A percentile compares a stretch with the other conserved stretches of the same genome.
Evolutionary conservation across 805 yeast genomes (phyloP).

Genomic region (Yarrowia alimentaria): DNA sequence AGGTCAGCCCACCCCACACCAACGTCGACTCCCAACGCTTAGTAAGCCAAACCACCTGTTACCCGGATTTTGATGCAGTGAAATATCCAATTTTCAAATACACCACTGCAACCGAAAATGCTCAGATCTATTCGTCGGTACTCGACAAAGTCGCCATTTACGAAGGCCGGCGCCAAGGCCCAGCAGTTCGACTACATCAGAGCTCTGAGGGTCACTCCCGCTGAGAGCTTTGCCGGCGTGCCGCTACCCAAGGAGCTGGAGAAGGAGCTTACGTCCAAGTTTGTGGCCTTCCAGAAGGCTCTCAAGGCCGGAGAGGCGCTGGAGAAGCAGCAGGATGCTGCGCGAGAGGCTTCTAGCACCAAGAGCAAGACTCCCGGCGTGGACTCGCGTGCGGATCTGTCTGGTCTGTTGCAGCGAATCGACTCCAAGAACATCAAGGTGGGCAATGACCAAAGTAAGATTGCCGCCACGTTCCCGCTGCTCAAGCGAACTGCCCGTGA

Average conservation of each 20-base stretch:
- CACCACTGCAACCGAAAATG: background rate
- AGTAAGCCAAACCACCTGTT: too few species aligned
- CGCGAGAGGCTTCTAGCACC: background rate
- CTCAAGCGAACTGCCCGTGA: constrained; percentile 58
- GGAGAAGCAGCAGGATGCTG: constrained; percentile 1
- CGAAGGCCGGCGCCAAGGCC: constrained; percentile 10
- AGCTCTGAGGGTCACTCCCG: constrained; percentile 12
- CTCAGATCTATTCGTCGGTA: constrained; percentile 25
- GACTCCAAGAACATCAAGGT: constrained; percentile 12
- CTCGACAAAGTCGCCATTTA: constrained; percentile 25
- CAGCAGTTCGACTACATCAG: constrained; percentile 10
- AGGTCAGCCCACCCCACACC: too few species aligned
- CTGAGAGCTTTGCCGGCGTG: constrained; percentile 28
- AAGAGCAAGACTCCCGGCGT: background rate
- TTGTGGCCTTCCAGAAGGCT: constrained; percentile 34
- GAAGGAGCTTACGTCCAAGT: constrained; percentile 36
- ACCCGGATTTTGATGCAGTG: background rate
- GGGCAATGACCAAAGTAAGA: constrained; percentile 30
- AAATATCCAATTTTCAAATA: constrained; percentile 4
- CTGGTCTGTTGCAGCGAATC: constrained; percentile 21
- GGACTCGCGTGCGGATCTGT: background rate
- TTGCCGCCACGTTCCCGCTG: constrained; percentile 50
- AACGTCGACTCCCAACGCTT: too few species aligned
- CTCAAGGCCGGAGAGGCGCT: constrained; percentile 24
- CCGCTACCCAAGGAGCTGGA: constrained; percentile 39